phyloP scores from a whole-genome alignment of 2,329 filamentous ascomycete genomes.

The Ramularia collo-cygni region DNA sequence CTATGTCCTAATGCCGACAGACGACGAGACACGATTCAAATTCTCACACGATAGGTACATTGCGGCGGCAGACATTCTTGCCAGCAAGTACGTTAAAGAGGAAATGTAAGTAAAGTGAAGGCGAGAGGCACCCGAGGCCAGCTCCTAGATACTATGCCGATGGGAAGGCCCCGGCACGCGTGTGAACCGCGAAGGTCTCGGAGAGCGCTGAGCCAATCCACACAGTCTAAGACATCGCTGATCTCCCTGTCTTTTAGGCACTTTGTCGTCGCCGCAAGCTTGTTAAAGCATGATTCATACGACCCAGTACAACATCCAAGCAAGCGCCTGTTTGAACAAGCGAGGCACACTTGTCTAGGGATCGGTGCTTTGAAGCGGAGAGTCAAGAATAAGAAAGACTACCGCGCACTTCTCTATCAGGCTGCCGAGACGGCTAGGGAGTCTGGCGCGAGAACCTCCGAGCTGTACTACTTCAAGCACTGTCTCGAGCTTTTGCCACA shows the following conservation, averaged over 20 bases:
- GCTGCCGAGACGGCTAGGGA: constrained; percentile 73
- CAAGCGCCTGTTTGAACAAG: constrained; percentile 59
- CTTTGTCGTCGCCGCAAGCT: constrained; percentile 74
- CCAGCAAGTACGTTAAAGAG: constrained; percentile 57
- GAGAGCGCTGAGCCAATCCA: too few relatives aligned
- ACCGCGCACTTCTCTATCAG: constrained; percentile 68
- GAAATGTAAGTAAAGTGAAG: too few relatives aligned
- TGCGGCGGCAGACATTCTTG: constrained; percentile 65
- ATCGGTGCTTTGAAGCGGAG: constrained; percentile 63
- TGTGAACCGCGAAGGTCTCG: too few relatives aligned
- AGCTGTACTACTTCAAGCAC: constrained; percentile 71
- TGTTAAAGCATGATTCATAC: constrained; percentile 62
- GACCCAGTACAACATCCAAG: constrained; percentile 49
- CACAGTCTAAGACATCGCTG: too few relatives aligned
- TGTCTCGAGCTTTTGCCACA: constrained; percentile 74
- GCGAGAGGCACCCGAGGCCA: too few relatives aligned
- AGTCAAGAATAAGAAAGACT: constrained; percentile 48
- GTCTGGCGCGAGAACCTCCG: constrained; percentile 74
- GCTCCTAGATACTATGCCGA: too few relatives aligned
- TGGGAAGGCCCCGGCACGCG: too few relatives aligned
- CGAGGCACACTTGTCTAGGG: constrained; percentile 73
- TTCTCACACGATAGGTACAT: constrained; percentile 87
- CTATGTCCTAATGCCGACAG: constrained; percentile 73
- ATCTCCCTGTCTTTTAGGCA: too few relatives aligned
- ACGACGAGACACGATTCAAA: constrained; percentile 76